Conservation (phyloP, 2,329 filamentous ascomycete genomes). For the Nemania diffusa region DNA sequence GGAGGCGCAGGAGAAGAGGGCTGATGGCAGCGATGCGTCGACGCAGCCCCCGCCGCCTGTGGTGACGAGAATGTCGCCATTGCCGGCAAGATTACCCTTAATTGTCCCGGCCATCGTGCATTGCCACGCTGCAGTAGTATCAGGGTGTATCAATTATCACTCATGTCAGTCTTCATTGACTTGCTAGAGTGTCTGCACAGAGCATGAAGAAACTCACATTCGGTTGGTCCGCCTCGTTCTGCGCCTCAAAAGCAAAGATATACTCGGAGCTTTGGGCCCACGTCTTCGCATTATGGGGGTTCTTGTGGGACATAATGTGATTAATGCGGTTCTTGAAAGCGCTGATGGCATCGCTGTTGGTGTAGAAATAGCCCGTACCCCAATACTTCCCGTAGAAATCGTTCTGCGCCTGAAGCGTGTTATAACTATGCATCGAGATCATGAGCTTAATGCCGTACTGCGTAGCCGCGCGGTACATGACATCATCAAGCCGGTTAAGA, state of each 20-base stretch:
- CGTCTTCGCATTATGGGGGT: constrained; percentile 12
- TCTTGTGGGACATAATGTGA: constrained; percentile 12
- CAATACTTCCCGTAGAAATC: constrained; percentile 20
- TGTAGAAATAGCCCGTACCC: constrained; percentile 17
- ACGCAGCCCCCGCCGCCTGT: constrained; percentile 12
- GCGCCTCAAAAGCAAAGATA: constrained; percentile 16
- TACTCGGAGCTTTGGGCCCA: constrained; percentile 16
- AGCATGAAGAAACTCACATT: neutral
- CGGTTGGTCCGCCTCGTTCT: constrained; percentile 17
- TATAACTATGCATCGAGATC: constrained; percentile 20
- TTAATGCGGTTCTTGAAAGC: constrained; percentile 14
- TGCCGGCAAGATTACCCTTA: constrained; percentile 2
- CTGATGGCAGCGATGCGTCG: constrained; percentile 10
- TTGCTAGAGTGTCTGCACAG: neutral
- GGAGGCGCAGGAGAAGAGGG: constrained; percentile 3
- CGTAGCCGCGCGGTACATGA: constrained; percentile 12
- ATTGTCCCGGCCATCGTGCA: constrained; percentile 11
- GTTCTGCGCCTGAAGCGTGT: constrained; percentile 1
- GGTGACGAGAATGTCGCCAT: neutral
- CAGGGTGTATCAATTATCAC: neutral
- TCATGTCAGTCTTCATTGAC: neutral
- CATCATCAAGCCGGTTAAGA: constrained; percentile 8
- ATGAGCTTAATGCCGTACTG: constrained; percentile 20
- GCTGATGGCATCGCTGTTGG: constrained; percentile 20
- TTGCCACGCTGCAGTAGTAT: constrained; percentile 6